A percentile compares a stretch with the other conserved stretches of the same genome.
Evolutionary conservation across 2,329 filamentous ascomycete genomes (phyloP).

Genomic region (Neofusicoccum kwambonambiense): DNA sequence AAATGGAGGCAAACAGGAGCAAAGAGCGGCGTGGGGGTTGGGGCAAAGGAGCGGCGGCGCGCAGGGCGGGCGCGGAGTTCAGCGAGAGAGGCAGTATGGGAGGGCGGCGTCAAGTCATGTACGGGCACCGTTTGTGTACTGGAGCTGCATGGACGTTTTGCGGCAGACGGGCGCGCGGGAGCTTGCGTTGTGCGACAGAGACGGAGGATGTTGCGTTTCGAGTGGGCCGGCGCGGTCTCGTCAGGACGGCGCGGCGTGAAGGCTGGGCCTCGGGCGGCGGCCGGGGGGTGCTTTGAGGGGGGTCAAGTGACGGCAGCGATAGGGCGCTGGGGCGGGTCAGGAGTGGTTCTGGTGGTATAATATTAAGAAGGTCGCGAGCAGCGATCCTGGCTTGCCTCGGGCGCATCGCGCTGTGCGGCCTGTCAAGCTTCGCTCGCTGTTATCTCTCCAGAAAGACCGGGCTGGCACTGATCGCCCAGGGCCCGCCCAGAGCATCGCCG

Average conservation of each 20-base stretch:
- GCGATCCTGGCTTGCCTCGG: slow-evolving; percentile 10
- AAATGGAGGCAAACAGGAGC: slow-evolving; percentile 4
- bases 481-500: background rate
- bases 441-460: slow-evolving; percentile 13
- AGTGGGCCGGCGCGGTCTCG: slow-evolving; percentile 12
- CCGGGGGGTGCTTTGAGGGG: slow-evolving; percentile 4
- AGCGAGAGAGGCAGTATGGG: background rate
- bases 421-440: slow-evolving; percentile 14
- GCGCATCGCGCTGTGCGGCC: slow-evolving; percentile 4
- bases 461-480: slow-evolving; percentile 14
- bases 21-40: background rate
- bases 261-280: slow-evolving; percentile 4
- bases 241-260: slow-evolving; percentile 2
- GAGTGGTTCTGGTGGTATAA: slow-evolving; percentile 15
- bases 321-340: slow-evolving; percentile 10
- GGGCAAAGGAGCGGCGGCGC: slow-evolving; percentile 17
- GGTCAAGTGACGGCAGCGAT: slow-evolving; percentile 2
- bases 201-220: slow-evolving; percentile 13
- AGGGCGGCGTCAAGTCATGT: slow-evolving; percentile 12
- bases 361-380: slow-evolving; percentile 12
- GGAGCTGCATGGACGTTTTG: slow-evolving; percentile 17
- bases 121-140: slow-evolving; percentile 10
- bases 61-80: background rate
- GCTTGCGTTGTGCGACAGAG: slow-evolving; percentile 17
- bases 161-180: slow-evolving; percentile 15